Evolutionary conservation across 2,329 filamentous ascomycete genomes (phyloP).

Genomic region (Westerdykella sp.): DNA sequence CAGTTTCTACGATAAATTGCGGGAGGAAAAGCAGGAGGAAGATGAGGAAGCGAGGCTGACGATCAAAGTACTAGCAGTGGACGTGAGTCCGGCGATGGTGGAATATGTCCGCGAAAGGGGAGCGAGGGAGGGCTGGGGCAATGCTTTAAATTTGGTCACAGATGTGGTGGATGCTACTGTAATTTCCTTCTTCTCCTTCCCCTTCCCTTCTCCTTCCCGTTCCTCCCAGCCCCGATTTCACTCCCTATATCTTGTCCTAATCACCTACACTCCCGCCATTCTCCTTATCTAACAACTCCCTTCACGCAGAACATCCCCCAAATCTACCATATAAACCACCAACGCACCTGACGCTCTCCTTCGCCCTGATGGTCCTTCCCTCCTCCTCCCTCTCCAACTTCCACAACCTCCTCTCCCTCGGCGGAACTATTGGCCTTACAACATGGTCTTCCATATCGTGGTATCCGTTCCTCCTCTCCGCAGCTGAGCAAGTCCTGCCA

Average conservation of each 20-base stretch:
- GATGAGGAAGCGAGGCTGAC: background rate
- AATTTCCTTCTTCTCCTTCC: too few relatives aligned
- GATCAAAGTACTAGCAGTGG: constrained; percentile 16
- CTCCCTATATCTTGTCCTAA: too few relatives aligned
- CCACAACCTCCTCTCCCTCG: constrained; percentile 5
- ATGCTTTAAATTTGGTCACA: constrained; percentile 4
- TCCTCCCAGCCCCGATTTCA: too few relatives aligned
- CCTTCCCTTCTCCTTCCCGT: too few relatives aligned
- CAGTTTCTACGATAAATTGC: constrained; percentile 13
- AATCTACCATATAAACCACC: constrained; percentile 8
- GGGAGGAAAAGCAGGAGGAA: constrained; percentile 10
- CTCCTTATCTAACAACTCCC: too few relatives aligned
- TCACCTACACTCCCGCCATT: too few relatives aligned
- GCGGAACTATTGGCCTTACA: constrained; percentile 17
- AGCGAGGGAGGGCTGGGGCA: constrained; percentile 15
- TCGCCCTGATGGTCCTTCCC: constrained; percentile 14
- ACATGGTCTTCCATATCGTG: constrained; percentile 17
- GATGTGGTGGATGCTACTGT: constrained; percentile 12
- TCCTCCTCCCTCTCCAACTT: constrained; percentile 8
- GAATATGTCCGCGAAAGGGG: constrained; percentile 10
- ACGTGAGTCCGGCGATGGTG: constrained; percentile 19
- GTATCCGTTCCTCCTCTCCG: constrained; percentile 5
- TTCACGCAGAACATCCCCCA: constrained; percentile 2
- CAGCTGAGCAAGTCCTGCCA: constrained; percentile 4
- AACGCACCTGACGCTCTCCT: constrained; percentile 17